phyloP scores from a whole-genome alignment of 2,329 filamentous ascomycete species.

The Mariannaea sp. region DNA sequence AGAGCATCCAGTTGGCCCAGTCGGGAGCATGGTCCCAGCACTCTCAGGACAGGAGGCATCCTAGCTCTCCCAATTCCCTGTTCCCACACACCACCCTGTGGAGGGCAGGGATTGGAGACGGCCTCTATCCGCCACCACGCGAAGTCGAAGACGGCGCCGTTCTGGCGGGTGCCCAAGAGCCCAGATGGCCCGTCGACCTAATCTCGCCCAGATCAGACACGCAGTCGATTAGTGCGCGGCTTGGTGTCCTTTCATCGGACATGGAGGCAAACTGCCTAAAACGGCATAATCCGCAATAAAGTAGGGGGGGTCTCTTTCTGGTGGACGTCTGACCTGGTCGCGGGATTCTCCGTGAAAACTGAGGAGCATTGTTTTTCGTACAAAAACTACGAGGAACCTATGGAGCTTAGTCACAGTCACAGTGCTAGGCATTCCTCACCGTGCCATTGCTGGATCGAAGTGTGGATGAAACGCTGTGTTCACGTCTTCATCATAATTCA shows the following conservation, averaged over 20 bases:
- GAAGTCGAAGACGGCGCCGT: constrained; percentile 33
- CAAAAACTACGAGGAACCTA: neutral
- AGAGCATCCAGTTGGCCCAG: constrained; percentile 7
- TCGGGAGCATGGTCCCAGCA: constrained; percentile 12
- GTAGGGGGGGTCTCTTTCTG: constrained; percentile 10
- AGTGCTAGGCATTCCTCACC: neutral
- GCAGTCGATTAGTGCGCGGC: constrained; percentile 36
- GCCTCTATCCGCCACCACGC: constrained; percentile 35
- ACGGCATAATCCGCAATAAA: constrained; percentile 5
- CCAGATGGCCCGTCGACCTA: constrained; percentile 36
- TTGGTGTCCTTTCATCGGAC: constrained; percentile 18
- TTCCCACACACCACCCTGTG: constrained; percentile 21
- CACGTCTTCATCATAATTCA: constrained; percentile 3
- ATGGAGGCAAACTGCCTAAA: constrained; percentile 14
- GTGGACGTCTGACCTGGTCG: neutral
- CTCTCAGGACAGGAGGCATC: constrained; percentile 8
- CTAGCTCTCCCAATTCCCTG: constrained; percentile 8
- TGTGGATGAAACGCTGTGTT: constrained; percentile 2
- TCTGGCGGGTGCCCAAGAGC: constrained; percentile 30
- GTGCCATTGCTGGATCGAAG: neutral
- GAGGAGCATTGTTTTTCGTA: no score
- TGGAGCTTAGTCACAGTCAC: neutral
- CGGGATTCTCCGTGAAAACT: constrained; percentile 9
- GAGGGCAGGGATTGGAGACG: constrained; percentile 27
- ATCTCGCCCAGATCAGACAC: constrained; percentile 39